Conservation (phyloP, 805 yeast species). For the Yamadazyma akitaensis region DNA sequence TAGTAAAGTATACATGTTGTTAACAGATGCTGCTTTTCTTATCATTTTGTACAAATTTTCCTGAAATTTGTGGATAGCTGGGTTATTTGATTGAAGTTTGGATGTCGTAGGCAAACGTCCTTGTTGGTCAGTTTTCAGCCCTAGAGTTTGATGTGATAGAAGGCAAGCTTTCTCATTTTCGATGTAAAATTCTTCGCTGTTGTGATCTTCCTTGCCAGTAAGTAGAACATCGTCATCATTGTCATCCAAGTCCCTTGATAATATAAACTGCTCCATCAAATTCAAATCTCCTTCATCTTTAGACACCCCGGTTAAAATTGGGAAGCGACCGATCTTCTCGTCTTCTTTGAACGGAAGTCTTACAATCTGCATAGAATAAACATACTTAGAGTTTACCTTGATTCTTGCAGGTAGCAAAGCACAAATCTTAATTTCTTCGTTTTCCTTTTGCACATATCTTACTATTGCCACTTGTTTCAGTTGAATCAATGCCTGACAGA, state of each 20-base stretch:
- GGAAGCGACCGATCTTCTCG: constrained; percentile 57
- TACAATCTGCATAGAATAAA: constrained; percentile 46
- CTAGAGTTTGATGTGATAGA: constrained; percentile 11
- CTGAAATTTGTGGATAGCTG: constrained; percentile 28
- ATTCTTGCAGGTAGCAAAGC: constrained; percentile 47
- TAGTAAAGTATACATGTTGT: constrained; percentile 19
- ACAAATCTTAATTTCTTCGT: constrained; percentile 48
- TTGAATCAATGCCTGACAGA: constrained; percentile 53
- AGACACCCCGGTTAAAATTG: constrained; percentile 15
- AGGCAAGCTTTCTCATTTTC: constrained; percentile 17
- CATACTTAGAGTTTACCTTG: constrained; percentile 6
- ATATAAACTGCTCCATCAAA: constrained; percentile 32
- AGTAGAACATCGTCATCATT: neutral
- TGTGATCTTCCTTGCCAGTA: neutral
- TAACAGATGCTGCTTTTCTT: constrained; percentile 17
- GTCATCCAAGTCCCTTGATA: constrained; percentile 23
- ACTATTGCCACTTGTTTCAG: constrained; percentile 53
- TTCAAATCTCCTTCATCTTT: constrained; percentile 10
- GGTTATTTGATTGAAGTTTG: constrained; percentile 27
- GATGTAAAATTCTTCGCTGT: constrained; percentile 5
- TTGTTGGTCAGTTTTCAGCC: neutral
- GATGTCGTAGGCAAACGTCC: constrained; percentile 9
- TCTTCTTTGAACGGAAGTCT: constrained; percentile 76
- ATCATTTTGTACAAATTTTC: constrained; percentile 24
- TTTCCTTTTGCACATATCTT: constrained; percentile 53